phyloP scores from a whole-genome alignment of 1,284 basidiomycete genomes.

The Veloporphyrellus conicus region DNA sequence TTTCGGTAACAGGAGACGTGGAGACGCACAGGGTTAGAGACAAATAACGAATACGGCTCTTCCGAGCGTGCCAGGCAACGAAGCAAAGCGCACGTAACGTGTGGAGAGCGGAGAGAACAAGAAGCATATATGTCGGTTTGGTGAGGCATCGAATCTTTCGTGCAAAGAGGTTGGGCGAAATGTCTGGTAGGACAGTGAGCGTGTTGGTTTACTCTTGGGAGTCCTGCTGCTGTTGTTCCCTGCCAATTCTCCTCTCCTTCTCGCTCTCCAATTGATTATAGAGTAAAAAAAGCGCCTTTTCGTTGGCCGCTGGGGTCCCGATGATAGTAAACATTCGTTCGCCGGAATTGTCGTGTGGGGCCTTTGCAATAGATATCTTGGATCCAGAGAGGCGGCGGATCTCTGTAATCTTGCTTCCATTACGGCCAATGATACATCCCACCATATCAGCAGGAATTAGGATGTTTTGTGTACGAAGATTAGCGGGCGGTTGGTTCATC shows the following conservation, averaged over 20 bases:
- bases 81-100: slow-evolving; percentile 12
- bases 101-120: slow-evolving; percentile 25
- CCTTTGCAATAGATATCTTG: slow-evolving; percentile 97
- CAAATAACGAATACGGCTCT: slow-evolving; percentile 25
- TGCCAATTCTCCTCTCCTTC: slow-evolving; percentile 85
- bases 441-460: slow-evolving; percentile 99
- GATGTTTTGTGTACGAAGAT: slow-evolving; percentile 96
- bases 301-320: slow-evolving; percentile 92
- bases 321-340: slow-evolving; percentile 99
- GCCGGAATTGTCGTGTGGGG: slow-evolving; percentile 96
- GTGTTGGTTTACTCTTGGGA: slow-evolving; percentile 42
- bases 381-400: slow-evolving; percentile 95
- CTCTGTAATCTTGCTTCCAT: slow-evolving; percentile 97
- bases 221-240: slow-evolving; percentile 68
- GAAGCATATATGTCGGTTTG: slow-evolving; percentile 29
- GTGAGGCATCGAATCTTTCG: slow-evolving; percentile 15
- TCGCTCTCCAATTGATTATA: slow-evolving; percentile 97
- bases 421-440: slow-evolving; percentile 94
- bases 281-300: slow-evolving; percentile 93
- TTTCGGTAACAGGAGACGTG: slow-evolving; percentile 20
- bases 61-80: slow-evolving; percentile 13
- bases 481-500: slow-evolving; percentile 55
- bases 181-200: neutral
- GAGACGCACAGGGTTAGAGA: slow-evolving; percentile 26
- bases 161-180: slow-evolving; percentile 8